These are phyloP conservation scores for Aspergillus sp. DNA, from an alignment of 2,329 filamentous ascomycete genomes.

Conservation along the genomic window DNA sequence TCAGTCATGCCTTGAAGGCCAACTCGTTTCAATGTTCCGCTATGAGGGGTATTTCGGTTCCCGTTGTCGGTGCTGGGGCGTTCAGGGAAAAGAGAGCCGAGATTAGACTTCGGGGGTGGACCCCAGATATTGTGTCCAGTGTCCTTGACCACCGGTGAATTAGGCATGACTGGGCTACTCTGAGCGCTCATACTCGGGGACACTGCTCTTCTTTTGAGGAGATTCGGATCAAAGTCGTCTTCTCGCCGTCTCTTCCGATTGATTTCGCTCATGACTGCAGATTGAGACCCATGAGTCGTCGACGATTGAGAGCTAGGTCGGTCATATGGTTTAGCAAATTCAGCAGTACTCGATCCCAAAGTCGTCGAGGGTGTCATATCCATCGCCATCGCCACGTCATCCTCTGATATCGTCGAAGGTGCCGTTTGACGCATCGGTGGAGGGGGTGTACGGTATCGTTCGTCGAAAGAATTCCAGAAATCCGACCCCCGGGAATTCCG, in stretches of 20 bases:
- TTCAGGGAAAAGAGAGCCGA: conserved; percentile 45
- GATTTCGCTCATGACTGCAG: conserved; percentile 64
- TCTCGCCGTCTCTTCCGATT: conserved; percentile 79
- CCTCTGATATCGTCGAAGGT: conserved; percentile 43
- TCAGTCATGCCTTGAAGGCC: conserved; percentile 92
- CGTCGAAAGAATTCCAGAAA: conserved; percentile 78
- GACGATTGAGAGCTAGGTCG: conserved; percentile 32
- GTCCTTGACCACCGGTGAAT: conserved; percentile 75
- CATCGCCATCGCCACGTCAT: conserved; percentile 32
- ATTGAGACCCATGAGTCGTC: conserved; percentile 36
- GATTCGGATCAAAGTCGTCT: conserved; percentile 81
- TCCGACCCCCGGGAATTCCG: conserved; percentile 67
- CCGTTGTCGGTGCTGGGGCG: conserved; percentile 48
- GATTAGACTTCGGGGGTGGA: conserved; percentile 60
- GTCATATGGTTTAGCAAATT: conserved; percentile 29
- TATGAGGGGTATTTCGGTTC: conserved; percentile 45
- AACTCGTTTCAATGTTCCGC: conserved; percentile 52
- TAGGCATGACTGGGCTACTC: conserved; percentile 76
- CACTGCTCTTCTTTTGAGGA: conserved; percentile 87
- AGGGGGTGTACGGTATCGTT: conserved; percentile 62
- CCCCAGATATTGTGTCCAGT: conserved; percentile 59
- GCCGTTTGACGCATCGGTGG: conserved; percentile 55
- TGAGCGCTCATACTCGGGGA: conserved; percentile 87
- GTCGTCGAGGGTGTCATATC: conserved; percentile 35
- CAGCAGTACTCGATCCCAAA: conserved; percentile 17